Conservation (phyloP, 139 green algal species). For the Tetraselmis chui region DNA sequence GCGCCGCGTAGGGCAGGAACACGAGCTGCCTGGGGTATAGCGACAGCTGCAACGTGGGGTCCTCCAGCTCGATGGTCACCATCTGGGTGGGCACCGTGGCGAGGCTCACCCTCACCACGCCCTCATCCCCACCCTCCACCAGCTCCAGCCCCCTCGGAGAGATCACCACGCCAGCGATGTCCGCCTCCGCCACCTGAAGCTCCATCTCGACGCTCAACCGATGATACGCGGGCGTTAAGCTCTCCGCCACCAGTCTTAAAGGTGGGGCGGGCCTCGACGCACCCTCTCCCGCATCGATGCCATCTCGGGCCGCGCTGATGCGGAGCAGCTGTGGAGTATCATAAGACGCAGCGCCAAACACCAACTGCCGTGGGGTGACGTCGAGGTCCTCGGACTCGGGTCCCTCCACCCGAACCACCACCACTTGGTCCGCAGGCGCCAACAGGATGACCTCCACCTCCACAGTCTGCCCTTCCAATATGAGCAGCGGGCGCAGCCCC, state of each 20-base stretch:
- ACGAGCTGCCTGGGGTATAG: neutral
- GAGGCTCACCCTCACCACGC: neutral
- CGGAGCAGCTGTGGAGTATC: neutral
- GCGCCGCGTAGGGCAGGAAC: neutral
- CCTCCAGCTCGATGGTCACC: neutral
- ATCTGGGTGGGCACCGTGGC: neutral
- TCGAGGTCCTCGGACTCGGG: neutral
- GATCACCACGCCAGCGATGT: neutral
- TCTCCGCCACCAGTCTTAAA: neutral
- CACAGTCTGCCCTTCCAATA: neutral
- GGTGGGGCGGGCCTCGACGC: neutral
- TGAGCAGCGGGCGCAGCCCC: neutral
- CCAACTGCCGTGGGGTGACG: neutral
- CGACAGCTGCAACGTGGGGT: neutral
- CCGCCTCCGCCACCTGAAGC: neutral
- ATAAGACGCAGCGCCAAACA: neutral
- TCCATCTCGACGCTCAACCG: neutral
- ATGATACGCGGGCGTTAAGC: neutral
- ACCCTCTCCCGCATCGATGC: neutral
- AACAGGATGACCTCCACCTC: neutral
- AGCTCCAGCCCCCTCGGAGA: neutral
- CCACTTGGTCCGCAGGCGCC: neutral
- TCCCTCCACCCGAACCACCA: neutral
- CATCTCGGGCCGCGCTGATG: neutral
- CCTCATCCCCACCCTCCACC: neutral